Percentiles rank a stretch among this genome's conserved stretches.
phyloP scores from a whole-genome alignment of 73 alveolate genomes.

The Paraurostyla sp. region DNA sequence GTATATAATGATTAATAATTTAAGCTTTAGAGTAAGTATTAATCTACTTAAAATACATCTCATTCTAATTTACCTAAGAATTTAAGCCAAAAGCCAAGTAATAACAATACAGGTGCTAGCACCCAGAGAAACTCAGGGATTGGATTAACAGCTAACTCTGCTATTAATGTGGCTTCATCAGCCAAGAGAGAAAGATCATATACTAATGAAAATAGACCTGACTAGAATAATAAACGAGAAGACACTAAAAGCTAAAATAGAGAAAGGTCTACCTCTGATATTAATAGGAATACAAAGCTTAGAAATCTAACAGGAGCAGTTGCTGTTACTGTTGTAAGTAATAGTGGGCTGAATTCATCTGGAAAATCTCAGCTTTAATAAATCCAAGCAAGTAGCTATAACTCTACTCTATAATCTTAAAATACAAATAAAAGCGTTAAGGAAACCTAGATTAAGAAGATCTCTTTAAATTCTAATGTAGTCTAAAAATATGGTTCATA shows the following conservation, averaged over 20 bases:
- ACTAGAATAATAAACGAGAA: background rate
- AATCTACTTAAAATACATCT: no score
- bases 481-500: background rate
- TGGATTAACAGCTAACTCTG: background rate
- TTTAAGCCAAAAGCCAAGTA: background rate
- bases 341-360: no score
- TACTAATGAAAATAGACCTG: background rate
- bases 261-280: conserved; percentile 16
- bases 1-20: background rate
- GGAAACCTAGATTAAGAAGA: background rate
- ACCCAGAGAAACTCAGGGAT: background rate
- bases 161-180: no score
- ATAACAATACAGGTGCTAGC: background rate
- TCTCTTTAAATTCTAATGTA: background rate
- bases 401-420: background rate
- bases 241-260: background rate
- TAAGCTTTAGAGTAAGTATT: background rate
- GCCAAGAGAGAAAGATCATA: conserved; percentile 28
- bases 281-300: background rate
- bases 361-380: no score
- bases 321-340: no score
- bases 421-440: background rate
- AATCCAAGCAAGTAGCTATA: background rate
- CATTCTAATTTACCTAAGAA: no score
- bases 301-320: no score